A percentile compares a stretch with the other conserved stretches of the same genome.
Evolutionary conservation across 164 flowering plant genomes (phyloP).

Genomic region (Stephania cephalantha): DNA sequence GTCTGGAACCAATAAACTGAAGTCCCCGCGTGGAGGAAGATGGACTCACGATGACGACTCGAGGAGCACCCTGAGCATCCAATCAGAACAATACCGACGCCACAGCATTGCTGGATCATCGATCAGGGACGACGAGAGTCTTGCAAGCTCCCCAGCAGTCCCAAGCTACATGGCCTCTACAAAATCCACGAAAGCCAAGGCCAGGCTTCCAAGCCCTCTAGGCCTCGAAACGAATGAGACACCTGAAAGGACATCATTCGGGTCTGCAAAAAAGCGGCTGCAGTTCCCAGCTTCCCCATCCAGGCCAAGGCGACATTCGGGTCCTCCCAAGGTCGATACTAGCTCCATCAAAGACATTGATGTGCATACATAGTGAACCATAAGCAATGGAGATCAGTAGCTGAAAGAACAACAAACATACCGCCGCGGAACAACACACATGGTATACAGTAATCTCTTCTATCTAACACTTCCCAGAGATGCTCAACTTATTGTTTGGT

Average conservation of each 20-base stretch:
- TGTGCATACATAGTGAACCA: conserved; percentile 8
- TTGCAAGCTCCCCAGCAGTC: conserved; percentile 55
- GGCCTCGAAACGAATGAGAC: conserved; percentile 32
- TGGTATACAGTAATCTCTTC: background rate
- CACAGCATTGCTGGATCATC: conserved; percentile 66
- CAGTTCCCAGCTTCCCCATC: conserved; percentile 53
- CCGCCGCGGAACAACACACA: background rate
- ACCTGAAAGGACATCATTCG: conserved; percentile 33
- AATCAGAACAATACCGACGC: conserved; percentile 50
- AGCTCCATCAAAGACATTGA: conserved; percentile 21
- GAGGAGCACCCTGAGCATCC: conserved; percentile 44
- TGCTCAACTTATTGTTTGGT: conserved; percentile 2
- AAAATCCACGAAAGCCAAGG: conserved; percentile 62
- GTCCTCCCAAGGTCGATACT: conserved; percentile 48
- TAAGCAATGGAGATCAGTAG: conserved; percentile 18
- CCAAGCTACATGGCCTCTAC: conserved; percentile 87
- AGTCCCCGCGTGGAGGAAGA: conserved; percentile 23
- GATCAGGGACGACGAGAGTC: conserved; percentile 64
- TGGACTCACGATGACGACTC: conserved; percentile 51
- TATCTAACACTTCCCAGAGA: background rate
- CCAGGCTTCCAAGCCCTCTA: conserved; percentile 42
- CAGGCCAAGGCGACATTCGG: conserved; percentile 51
- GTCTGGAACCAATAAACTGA: conserved; percentile 25
- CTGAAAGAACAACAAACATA: no score
- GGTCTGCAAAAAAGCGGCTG: conserved; percentile 51